These are phyloP conservation scores for Penicillium parvum DNA, from an alignment of 495 filamentous ascomycete genomes.

Conservation along the genomic window DNA sequence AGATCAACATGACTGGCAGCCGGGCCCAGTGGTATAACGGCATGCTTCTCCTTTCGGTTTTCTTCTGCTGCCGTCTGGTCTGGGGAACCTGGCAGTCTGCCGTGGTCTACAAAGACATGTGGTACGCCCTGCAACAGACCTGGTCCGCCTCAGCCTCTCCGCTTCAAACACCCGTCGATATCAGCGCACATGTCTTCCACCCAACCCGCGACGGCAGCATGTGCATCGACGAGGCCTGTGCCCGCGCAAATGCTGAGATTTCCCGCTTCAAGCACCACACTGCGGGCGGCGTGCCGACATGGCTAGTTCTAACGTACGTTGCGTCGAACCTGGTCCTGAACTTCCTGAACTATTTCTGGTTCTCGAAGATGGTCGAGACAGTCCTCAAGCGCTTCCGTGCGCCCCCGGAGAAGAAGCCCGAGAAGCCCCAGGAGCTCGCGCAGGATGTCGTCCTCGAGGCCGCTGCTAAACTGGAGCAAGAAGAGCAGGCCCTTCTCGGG, in stretches of 20 bases:
- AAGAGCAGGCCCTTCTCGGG: slow-evolving; percentile 28
- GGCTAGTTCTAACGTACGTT: slow-evolving; percentile 76
- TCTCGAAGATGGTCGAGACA: slow-evolving; percentile 92
- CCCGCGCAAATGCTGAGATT: slow-evolving; percentile 41
- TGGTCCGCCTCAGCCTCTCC: slow-evolving; percentile 26
- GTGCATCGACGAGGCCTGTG: slow-evolving; percentile 34
- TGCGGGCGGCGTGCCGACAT: slow-evolving; percentile 57
- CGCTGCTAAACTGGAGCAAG: slow-evolving; percentile 31
- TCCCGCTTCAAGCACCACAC: slow-evolving; percentile 49
- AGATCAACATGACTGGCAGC: slow-evolving; percentile 88
- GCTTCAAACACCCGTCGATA: slow-evolving; percentile 24
- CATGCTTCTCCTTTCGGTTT: slow-evolving; percentile 56
- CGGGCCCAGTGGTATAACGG: slow-evolving; percentile 81
- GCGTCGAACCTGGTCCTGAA: slow-evolving; percentile 76
- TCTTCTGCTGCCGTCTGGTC: slow-evolving; percentile 84
- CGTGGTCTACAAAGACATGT: slow-evolving; percentile 77
- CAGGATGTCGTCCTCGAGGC: slow-evolving; percentile 36
- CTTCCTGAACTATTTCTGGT: slow-evolving; percentile 91
- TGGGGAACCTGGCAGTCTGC: slow-evolving; percentile 85
- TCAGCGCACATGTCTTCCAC: slow-evolving; percentile 37
- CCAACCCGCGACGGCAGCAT: slow-evolving; percentile 24
- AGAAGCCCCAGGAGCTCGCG: slow-evolving; percentile 26
- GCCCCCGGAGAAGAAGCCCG: slow-evolving; percentile 15
- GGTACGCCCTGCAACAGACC: slow-evolving; percentile 53
- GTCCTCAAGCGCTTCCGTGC: slow-evolving; percentile 80